Evolutionary conservation across 2,329 filamentous ascomycete genomes (phyloP).

Genomic region (Seiridium unicorne): DNA sequence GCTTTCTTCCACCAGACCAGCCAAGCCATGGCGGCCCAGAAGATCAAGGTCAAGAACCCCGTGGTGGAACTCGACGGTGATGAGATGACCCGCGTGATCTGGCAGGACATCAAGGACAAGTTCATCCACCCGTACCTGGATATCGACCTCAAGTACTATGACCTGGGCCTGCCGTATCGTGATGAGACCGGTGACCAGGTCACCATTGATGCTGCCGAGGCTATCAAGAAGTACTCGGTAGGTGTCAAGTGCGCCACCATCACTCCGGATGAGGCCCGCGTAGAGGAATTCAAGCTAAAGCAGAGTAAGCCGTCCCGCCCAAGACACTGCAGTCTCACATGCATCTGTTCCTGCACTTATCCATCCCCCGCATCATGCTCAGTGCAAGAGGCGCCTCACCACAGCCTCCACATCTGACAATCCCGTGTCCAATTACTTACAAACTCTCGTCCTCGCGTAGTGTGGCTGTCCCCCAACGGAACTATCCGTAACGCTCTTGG

Average conservation of each 20-base stretch:
- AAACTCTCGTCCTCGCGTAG: slow-evolving; percentile 37
- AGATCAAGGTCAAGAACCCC: slow-evolving; percentile 99
- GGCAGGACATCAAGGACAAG: slow-evolving; percentile 99
- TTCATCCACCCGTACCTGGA: slow-evolving; percentile 96
- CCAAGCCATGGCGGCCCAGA: slow-evolving; percentile 62
- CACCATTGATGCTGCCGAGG: slow-evolving; percentile 90
- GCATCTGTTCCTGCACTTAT: slow-evolving; percentile 14
- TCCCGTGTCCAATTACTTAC: neutral
- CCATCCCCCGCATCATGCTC: neutral
- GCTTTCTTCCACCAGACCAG: slow-evolving; percentile 32
- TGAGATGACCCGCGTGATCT: slow-evolving; percentile 98
- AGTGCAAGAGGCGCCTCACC: neutral
- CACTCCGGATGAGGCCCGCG: slow-evolving; percentile 93
- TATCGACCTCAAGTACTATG: slow-evolving; percentile 98
- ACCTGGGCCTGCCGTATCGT: slow-evolving; percentile 88
- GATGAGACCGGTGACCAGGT: slow-evolving; percentile 96
- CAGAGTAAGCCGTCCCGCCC: slow-evolving; percentile 63
- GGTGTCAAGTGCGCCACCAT: slow-evolving; percentile 99
- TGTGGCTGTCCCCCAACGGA: slow-evolving; percentile 98
- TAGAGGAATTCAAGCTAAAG: slow-evolving; percentile 98
- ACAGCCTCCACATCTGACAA: neutral
- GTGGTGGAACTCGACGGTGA: slow-evolving; percentile 95
- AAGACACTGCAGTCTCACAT: slow-evolving; percentile 15
- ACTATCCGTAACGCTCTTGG: slow-evolving; percentile 76
- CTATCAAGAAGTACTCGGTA: slow-evolving; percentile 98